Conservation (phyloP, 139 green algal genomes). For the Chlorokybus atmophyticus region DNA sequence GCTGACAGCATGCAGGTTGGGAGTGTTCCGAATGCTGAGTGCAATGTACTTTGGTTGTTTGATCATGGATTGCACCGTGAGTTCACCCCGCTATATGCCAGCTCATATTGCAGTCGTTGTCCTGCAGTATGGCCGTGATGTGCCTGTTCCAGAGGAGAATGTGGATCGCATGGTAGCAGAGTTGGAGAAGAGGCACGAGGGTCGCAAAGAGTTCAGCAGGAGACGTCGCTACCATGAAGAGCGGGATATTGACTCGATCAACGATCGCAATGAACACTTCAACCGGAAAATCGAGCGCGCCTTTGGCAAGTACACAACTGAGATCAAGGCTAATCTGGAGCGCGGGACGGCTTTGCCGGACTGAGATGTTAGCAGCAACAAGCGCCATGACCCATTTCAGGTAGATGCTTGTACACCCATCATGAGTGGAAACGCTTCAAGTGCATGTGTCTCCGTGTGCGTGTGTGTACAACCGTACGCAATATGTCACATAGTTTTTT, state of each 20-base stretch:
- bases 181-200: slow-evolving; percentile 50
- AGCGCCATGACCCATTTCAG: too few relatives aligned
- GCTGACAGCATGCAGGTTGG: slow-evolving; percentile 63
- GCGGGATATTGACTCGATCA: slow-evolving; percentile 90
- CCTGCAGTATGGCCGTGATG: neutral
- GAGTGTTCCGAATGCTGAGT: too few relatives aligned
- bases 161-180: slow-evolving; percentile 81
- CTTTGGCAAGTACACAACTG: slow-evolving; percentile 62
- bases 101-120: neutral
- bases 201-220: slow-evolving; percentile 51
- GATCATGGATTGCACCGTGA: too few relatives aligned
- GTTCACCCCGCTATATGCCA: neutral
- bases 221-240: slow-evolving; percentile 50
- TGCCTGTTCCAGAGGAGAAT: slow-evolving; percentile 39
- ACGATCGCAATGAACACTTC: slow-evolving; percentile 87
- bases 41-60: too few relatives aligned
- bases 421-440: too few relatives aligned
- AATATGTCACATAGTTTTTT: too few relatives aligned
- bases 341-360: slow-evolving; percentile 90
- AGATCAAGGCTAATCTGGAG: slow-evolving; percentile 96
- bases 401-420: too few relatives aligned
- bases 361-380: too few relatives aligned
- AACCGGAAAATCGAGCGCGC: slow-evolving; percentile 91
- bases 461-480: too few relatives aligned
- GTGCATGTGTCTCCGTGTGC: too few relatives aligned